These are phyloP conservation scores for Phycomyces nitens DNA, from an alignment of 192 early-diverging fungal genomes.

Conservation along the genomic window DNA sequence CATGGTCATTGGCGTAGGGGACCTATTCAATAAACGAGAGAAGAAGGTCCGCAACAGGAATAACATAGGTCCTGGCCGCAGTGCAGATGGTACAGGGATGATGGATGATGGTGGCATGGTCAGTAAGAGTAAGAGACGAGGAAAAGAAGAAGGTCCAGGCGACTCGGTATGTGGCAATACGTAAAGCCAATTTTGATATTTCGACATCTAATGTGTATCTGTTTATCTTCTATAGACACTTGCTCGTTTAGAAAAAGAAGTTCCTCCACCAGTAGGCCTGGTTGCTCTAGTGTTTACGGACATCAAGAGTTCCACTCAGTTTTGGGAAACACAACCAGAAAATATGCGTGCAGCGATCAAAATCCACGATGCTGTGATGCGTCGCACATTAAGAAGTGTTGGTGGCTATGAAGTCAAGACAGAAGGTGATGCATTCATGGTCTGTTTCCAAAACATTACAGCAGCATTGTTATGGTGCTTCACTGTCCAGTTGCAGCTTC, in stretches of 20 bases:
- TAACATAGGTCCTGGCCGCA: conserved; percentile 25
- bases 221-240: conserved; percentile 33
- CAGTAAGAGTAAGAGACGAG: conserved; percentile 38
- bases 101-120: conserved; percentile 22
- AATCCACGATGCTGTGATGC: conserved; percentile 81
- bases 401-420: conserved; percentile 96
- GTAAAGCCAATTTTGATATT: neutral
- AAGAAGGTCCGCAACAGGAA: conserved; percentile 23
- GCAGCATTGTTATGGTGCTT: conserved; percentile 86
- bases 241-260: conserved; percentile 68
- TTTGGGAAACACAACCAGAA: conserved; percentile 84
- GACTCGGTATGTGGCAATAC: conserved; percentile 45
- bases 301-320: conserved; percentile 87
- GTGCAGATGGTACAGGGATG: conserved; percentile 20
- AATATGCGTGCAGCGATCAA: conserved; percentile 89
- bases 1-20: conserved; percentile 84
- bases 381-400: conserved; percentile 72
- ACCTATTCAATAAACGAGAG: conserved; percentile 58
- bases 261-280: conserved; percentile 78
- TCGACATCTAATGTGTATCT: neutral
- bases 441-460: conserved; percentile 78
- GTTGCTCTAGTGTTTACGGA: conserved; percentile 90
- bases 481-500: conserved; percentile 76
- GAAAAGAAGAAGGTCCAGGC: conserved; percentile 44
- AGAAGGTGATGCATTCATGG: conserved; percentile 94